These are phyloP conservation scores for Zancudomyces culisetae DNA, from an alignment of 371 early-diverging fungal genomes.

Conservation along the genomic window DNA sequence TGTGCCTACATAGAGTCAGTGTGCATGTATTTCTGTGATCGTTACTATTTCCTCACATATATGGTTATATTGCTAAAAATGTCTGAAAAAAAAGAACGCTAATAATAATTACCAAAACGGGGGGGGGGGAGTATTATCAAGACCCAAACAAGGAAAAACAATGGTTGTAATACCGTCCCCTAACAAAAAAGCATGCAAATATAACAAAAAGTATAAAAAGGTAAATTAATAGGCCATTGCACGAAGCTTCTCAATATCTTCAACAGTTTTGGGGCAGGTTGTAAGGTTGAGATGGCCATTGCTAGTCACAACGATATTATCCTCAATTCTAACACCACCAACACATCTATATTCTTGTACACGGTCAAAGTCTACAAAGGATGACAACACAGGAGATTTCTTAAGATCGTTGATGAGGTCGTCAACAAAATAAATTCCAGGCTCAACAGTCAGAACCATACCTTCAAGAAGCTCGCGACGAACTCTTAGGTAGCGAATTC, in stretches of 20 bases:
- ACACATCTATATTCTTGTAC: slow-evolving; percentile 48
- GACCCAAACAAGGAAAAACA: too few relatives aligned
- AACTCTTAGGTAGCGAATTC: slow-evolving; percentile 69
- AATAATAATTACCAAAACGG: too few relatives aligned
- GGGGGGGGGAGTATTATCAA: too few relatives aligned
- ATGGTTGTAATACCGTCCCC: too few relatives aligned
- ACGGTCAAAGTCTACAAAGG: slow-evolving; percentile 48
- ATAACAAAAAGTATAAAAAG: background rate
- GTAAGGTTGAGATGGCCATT: slow-evolving; percentile 51
- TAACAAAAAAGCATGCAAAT: too few relatives aligned
- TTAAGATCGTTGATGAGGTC: slow-evolving; percentile 27
- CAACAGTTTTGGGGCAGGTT: slow-evolving; percentile 49
- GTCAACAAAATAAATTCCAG: slow-evolving; percentile 53
- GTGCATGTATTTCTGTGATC: too few relatives aligned
- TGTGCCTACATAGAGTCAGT: too few relatives aligned
- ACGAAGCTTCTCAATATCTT: slow-evolving; percentile 40
- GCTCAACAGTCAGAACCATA: slow-evolving; percentile 86
- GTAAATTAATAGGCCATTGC: slow-evolving; percentile 3
- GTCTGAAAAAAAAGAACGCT: too few relatives aligned
- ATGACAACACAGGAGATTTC: slow-evolving; percentile 30
- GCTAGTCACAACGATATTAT: slow-evolving; percentile 59
- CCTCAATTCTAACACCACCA: slow-evolving; percentile 89
- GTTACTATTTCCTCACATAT: too few relatives aligned
- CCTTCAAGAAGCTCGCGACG: slow-evolving; percentile 54
- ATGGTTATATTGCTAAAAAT: too few relatives aligned